These are phyloP conservation scores for Neopestalotiopsis sp. DNA, from an alignment of 2,329 filamentous ascomycete genomes.

Conservation along the genomic window DNA sequence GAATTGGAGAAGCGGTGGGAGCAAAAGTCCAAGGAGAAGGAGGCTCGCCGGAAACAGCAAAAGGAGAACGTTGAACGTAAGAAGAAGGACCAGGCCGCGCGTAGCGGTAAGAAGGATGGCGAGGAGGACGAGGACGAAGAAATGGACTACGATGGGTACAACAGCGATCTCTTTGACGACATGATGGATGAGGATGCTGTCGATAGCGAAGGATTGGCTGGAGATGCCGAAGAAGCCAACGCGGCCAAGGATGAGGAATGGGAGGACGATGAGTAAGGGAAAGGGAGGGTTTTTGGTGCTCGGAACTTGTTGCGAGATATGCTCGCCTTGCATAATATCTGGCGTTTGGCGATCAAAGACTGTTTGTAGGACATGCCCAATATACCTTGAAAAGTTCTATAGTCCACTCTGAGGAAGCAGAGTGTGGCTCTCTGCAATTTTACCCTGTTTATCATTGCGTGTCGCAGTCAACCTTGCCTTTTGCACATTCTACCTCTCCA, in stretches of 20 bases:
- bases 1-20: constrained; percentile 86
- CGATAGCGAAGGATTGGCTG: constrained; percentile 56
- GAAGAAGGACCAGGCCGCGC: constrained; percentile 59
- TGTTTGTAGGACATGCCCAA: neutral
- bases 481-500: neutral
- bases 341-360: constrained; percentile 2
- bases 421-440: neutral
- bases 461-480: neutral
- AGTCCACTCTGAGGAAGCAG: neutral
- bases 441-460: neutral
- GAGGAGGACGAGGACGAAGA: constrained; percentile 41
- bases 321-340: constrained; percentile 9
- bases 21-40: constrained; percentile 78
- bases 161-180: constrained; percentile 41
- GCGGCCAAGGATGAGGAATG: constrained; percentile 49
- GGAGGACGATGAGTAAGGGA: constrained; percentile 13
- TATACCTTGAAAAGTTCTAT: neutral
- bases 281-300: neutral
- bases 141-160: constrained; percentile 47
- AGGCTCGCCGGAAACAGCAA: constrained; percentile 79
- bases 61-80: constrained; percentile 92
- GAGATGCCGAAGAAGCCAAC: constrained; percentile 55
- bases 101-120: constrained; percentile 41
- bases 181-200: constrained; percentile 56
- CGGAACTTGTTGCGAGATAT: neutral